Evolutionary conservation across 176 grass and related monocot species (phyloP), one percentile per base, ranked within the genome.

Genomic region (Melocanna baccifera): DNA sequence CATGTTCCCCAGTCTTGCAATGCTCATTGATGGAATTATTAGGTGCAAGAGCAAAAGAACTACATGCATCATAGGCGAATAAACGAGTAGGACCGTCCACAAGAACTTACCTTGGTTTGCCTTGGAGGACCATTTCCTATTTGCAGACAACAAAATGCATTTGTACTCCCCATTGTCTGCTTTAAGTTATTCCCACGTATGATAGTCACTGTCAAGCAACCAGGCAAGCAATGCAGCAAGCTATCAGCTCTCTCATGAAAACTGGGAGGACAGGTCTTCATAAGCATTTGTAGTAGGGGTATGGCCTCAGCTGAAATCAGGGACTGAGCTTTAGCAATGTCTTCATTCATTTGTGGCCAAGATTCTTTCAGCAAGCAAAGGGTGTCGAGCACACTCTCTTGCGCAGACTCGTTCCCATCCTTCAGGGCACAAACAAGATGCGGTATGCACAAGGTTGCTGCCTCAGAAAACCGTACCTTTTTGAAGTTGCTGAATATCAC

Each of bases 141-240:
- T 90, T 98, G 94, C 79, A 98, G 81, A 59, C 91, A 92, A 88
- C 95, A 98, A 84, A 98, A 98, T 30, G 95, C 91, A 88, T 98
- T 98, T 19, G 95, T 94, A 73, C 89, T 88, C 40, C 92, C 92
- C 92, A 98, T 94, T 69, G 95, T 95, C 85, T 98, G 95, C 69
- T 98, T 98, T 78, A 98, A 90, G 66, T 94, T 94, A 83, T 94
- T 98, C 80, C 95, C 95, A 50, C 95, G 89, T 82, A 93, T 91
- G 75, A 98, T 92, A 9, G 90, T 94, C 75, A 98, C 92, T 1
- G 91, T 98, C 85, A 98, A 81, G 86, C 95, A 95, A 59, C 95
- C 95, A 67, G 96, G 96, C 81, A 98, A 84, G 87, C 93, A 95
- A 75, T 95, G 91, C 45, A 98, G 79, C 80, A 98, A 84, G 81